Conservation (phyloP, 371 early-diverging fungal species). For the Mucor circinelloides region DNA sequence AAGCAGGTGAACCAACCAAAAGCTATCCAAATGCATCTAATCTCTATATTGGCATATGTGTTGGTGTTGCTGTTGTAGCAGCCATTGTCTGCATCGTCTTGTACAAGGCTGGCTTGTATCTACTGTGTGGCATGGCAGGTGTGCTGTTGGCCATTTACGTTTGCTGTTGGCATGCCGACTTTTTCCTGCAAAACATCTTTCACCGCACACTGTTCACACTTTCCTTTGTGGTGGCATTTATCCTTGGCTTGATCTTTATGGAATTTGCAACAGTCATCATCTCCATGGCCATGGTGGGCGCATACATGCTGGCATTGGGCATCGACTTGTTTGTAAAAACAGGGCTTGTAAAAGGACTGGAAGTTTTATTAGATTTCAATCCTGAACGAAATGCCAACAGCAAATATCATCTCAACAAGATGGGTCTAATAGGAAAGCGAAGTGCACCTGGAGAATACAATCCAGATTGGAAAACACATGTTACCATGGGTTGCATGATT, state of each 20-base stretch:
- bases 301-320: conserved; percentile 29
- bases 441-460: conserved; percentile 10
- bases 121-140: conserved; percentile 24
- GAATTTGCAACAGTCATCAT: conserved; percentile 30
- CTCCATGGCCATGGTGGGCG: conserved; percentile 34
- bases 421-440: background rate
- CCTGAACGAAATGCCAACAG: background rate
- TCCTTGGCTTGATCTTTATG: conserved; percentile 1
- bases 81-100: conserved; percentile 13
- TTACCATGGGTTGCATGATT: conserved; percentile 28
- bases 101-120: conserved; percentile 23
- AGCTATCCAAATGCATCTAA: conserved; percentile 23
- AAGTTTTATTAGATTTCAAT: conserved; percentile 24
- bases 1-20: conserved; percentile 20
- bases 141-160: conserved; percentile 36
- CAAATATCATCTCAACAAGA: background rate
- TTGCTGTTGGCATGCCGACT: conserved; percentile 39
- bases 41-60: conserved; percentile 19
- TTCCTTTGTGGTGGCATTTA: conserved; percentile 11
- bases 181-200: conserved; percentile 31
- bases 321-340: conserved; percentile 30
- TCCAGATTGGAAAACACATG: conserved; percentile 18
- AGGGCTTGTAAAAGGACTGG: conserved; percentile 12
- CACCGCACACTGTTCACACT: conserved; percentile 24
- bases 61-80: conserved; percentile 23